Evolutionary conservation across 768 basidiomycete genomes (phyloP).

Genomic region (Agaricus subrufescens): DNA sequence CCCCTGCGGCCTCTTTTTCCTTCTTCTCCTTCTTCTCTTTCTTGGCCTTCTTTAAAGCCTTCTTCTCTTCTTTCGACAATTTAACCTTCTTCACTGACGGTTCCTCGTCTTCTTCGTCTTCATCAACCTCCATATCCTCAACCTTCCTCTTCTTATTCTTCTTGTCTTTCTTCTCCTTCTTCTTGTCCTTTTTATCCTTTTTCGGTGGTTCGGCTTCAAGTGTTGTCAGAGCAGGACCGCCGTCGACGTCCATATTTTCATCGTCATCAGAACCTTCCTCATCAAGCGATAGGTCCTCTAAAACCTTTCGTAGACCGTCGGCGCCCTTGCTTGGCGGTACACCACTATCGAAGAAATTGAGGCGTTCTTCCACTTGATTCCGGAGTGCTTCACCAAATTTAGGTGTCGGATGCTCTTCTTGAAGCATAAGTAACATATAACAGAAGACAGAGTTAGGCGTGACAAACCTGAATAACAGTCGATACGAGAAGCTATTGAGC

Average conservation of each 20-base stretch:
- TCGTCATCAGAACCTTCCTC: slow-evolving; percentile 49
- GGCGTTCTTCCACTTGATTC: slow-evolving; percentile 91
- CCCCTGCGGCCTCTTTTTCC: slow-evolving; percentile 40
- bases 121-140: slow-evolving; percentile 63
- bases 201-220: slow-evolving; percentile 51
- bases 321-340: slow-evolving; percentile 85
- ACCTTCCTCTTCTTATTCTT: slow-evolving; percentile 56
- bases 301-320: slow-evolving; percentile 86
- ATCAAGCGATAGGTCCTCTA: slow-evolving; percentile 70
- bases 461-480: slow-evolving; percentile 84
- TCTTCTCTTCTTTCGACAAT: slow-evolving; percentile 82
- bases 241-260: slow-evolving; percentile 23
- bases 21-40: slow-evolving; percentile 61
- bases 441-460: not conserved
- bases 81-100: slow-evolving; percentile 66
- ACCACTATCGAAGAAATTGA: slow-evolving; percentile 92
- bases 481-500: slow-evolving; percentile 94
- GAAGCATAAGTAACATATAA: not conserved
- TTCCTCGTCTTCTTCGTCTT: slow-evolving; percentile 41
- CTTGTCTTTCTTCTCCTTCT: slow-evolving; percentile 62
- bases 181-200: slow-evolving; percentile 58
- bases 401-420: slow-evolving; percentile 71
- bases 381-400: slow-evolving; percentile 95
- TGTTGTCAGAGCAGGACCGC: slow-evolving; percentile 47
- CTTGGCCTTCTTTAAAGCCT: slow-evolving; percentile 73